Base-by-base conservation (phyloP, 306 rosid species). In the Corylus avellana region DNA sequence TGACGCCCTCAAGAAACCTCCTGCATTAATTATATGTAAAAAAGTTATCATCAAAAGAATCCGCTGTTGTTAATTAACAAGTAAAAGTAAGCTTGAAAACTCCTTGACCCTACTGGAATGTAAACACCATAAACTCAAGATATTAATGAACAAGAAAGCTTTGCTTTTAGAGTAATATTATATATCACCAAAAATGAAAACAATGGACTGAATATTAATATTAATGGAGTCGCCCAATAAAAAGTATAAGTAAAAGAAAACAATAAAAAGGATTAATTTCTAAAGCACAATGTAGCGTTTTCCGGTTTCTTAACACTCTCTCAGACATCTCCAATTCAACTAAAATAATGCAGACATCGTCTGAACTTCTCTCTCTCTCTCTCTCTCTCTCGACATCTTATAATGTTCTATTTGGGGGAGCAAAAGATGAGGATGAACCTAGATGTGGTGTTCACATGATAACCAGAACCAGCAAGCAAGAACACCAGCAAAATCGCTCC, bases 361-460 rank as follows among this genome's bases (percentile, higher is more conserved):
- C 35, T 32, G 35, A 32, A 32, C 35, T 32, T 32, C 35, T 32
- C 35, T 32, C 35, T 32, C 35, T 3, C 35, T 32, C 35, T 32
- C 35, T 29, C 32, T 29, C 32, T 32, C 35, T 32, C 35, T 32
- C 35, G 80, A 59, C 50, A 77, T 62, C 32, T 10, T 18, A 17
- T 14, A 66, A 67, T 67, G 49, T 16, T 16, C 8, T 8, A 4
- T 8, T 39, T 32, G 35, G 35, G 39, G n/a, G 18, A 53, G 50
- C 9, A 58, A 58, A 80, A 51, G 85, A 78, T 2, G n/a, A 58
- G 70, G 73, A 16, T 68, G 70, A 74, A 91, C 93, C 96, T 89
- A 46, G 67, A 49, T 6, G 76, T 50, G 49, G 46, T 51, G 32
- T 37, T 53, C 42, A 32, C 35, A 32, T 32, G 35, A 32, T 70